Percentiles rank a stretch among this genome's conserved stretches.
Evolutionary conservation across 805 yeast species (phyloP).

Genomic region (Ogataea pini): DNA sequence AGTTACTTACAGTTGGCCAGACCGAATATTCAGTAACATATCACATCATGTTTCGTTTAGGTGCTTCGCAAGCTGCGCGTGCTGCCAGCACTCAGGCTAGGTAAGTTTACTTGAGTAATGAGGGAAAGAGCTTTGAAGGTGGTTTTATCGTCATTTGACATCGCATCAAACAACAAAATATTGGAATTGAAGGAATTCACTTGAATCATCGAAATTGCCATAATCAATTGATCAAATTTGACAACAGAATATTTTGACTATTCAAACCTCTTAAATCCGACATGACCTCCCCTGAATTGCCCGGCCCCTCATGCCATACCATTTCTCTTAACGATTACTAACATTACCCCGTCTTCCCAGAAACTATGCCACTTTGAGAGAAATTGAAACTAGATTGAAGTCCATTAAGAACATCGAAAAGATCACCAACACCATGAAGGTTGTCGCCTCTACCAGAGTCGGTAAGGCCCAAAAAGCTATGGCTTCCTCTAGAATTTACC

Average conservation of each 20-base stretch:
- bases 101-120: constrained; percentile 38
- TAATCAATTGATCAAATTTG: too few relatives aligned
- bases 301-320: too few relatives aligned
- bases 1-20: constrained; percentile 5
- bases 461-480: constrained; percentile 94
- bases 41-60: constrained; percentile 51
- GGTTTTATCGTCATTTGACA: background rate
- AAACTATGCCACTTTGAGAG: constrained; percentile 97
- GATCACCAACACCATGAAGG: constrained; percentile 99
- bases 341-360: constrained; percentile 49
- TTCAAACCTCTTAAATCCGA: too few relatives aligned
- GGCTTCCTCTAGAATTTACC: constrained; percentile 82
- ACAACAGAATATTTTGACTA: too few relatives aligned
- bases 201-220: too few relatives aligned
- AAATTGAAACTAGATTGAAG: constrained; percentile 96
- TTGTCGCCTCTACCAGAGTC: constrained; percentile 97
- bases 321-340: constrained; percentile 11
- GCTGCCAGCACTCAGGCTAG: constrained; percentile 45
- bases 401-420: constrained; percentile 98
- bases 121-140: background rate
- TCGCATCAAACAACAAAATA: constrained; percentile 10
- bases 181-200: too few relatives aligned
- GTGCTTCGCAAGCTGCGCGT: constrained; percentile 54
- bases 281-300: too few relatives aligned
- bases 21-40: constrained; percentile 2